phyloP scores from a whole-genome alignment of 495 filamentous ascomycete species.

The Aspergillus baeticus region DNA sequence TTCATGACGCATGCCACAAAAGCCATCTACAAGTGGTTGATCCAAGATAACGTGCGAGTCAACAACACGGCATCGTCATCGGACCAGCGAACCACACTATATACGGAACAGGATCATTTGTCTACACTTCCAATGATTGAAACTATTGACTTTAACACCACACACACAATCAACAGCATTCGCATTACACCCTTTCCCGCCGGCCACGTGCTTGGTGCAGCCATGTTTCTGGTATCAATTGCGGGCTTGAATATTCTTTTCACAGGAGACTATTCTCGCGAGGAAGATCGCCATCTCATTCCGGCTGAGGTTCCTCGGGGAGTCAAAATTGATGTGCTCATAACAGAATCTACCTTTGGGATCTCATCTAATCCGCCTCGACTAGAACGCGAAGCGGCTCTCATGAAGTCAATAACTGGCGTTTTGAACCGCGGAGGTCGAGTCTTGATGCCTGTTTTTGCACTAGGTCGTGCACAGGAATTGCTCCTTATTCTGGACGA shows the following conservation, averaged over 20 bases:
- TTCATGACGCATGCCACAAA: constrained; percentile 99
- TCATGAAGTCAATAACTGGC: constrained; percentile 92
- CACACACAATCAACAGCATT: constrained; percentile 93
- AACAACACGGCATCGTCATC: constrained; percentile 72
- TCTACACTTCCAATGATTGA: constrained; percentile 91
- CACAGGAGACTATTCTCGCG: constrained; percentile 94
- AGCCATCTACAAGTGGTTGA: constrained; percentile 99
- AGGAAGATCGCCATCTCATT: constrained; percentile 91
- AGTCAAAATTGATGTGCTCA: constrained; percentile 89
- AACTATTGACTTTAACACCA: constrained; percentile 97
- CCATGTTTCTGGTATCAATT: constrained; percentile 97
- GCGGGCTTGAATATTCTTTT: constrained; percentile 94
- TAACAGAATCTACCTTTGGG: constrained; percentile 96
- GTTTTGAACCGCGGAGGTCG: constrained; percentile 89
- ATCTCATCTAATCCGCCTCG: constrained; percentile 88
- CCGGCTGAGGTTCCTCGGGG: constrained; percentile 83
- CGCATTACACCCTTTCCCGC: constrained; percentile 95
- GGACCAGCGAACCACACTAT: constrained; percentile 73
- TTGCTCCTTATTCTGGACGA: constrained; percentile 92
- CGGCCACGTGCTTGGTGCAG: constrained; percentile 95
- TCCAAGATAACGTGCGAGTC: constrained; percentile 92
- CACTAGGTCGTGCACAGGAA: constrained; percentile 90
- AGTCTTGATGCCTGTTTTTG: constrained; percentile 93
- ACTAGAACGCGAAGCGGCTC: constrained; percentile 80
- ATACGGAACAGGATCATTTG: constrained; percentile 91